Evolutionary conservation across 192 early-diverging fungal genomes (phyloP), one percentile per base, ranked within the genome.

Genomic region (Entomortierella parvispora): DNA sequence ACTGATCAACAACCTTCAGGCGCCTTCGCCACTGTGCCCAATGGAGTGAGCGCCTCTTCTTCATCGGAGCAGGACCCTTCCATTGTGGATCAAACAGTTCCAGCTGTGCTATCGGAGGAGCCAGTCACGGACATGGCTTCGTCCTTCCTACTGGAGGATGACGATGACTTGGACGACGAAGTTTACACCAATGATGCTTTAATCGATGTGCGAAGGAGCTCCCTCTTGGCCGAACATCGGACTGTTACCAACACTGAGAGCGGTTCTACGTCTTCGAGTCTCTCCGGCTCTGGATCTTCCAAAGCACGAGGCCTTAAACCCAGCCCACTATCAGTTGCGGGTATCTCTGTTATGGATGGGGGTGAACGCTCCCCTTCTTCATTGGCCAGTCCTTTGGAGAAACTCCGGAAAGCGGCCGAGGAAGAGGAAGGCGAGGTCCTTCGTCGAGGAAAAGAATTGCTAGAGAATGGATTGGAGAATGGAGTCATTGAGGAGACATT

Each of bases 121-220:
- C 60, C 66, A 29, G 54, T 1, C 0, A 7, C n/a, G 3, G 54
- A 63, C 8, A 46, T 71, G 23, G 69, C 37, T 4, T 64, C 62
- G 14, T 68, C 74, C 6, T 77, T 77, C 37, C 63, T 77, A 55
- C 28, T 77, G 22, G 65, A 67, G 26, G 74, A 77, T 49, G 74
- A 77, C 2, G 74, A 77, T 40, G 74, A 77, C 11, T 29, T 76
- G 65, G 74, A 77, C 22, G 74, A 77, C 26, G 74, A 77, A 34
- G 54, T 63, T 3, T 77, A 58, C 45, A 68, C 74, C 14, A 63
- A 68, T 25, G 74, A 77, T 43, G 74, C 59, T 10, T 28, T 77
- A 49, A 68, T 64, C 42, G 74, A 77, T 45, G 74, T 59, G 34
- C 52, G 66, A 5, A 45, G 74, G 23, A 68, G 32, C 43, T 64